Evolutionary conservation across 2,329 filamentous ascomycete species (phyloP), one percentile per base, ranked within the genome.

Genomic region (Setomelanomma holmii): DNA sequence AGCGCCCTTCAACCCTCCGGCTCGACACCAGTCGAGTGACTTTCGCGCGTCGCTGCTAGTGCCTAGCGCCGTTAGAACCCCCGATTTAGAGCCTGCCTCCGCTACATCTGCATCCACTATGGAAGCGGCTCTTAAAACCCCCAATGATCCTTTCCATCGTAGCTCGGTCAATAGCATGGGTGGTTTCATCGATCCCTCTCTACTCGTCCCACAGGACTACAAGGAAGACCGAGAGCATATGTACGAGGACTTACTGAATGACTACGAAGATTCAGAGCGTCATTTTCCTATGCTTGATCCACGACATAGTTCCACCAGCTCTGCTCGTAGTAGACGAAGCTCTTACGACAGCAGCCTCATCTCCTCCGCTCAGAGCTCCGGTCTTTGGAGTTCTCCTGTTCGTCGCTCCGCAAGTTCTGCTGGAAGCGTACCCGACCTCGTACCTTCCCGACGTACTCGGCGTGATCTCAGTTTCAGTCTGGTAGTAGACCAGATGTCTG

Each of bases 321-420:
- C 77, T 5, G 74, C 75, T 21, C 78, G 79, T 21, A 82, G 77
- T 62, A 82, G 83, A 56, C 80, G 79, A 58, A 83, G 81, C 64
- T 84, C 82, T 4, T 82, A 84, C 51, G 82, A 84, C 63, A 84
- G 81, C 64, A 78, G 83, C 56, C 76, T 83, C 35, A 72, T 82
- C 45, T 83, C 81, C 5, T 69, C 66, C 5, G 60, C 62, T 14
- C 66, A 67, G 38, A 63, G 60, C 40, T 71, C 68, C 14, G 64
- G 67, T 21, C 66, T 71, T 4, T 69, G 73, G 66, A 70, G 63
- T 45, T 69, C 71, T 14, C 68, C 70, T 4, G 48, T 71, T 10
- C 68, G 71, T 24, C 71, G 69, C 24, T 75, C 73, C 40, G 71
- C 70, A 23, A 71, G 72, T 53, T 76, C 74, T 20, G 67, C 69